Evolutionary conservation across 2,329 filamentous ascomycete species (phyloP).

Genomic region (Epichloe hybrida): DNA sequence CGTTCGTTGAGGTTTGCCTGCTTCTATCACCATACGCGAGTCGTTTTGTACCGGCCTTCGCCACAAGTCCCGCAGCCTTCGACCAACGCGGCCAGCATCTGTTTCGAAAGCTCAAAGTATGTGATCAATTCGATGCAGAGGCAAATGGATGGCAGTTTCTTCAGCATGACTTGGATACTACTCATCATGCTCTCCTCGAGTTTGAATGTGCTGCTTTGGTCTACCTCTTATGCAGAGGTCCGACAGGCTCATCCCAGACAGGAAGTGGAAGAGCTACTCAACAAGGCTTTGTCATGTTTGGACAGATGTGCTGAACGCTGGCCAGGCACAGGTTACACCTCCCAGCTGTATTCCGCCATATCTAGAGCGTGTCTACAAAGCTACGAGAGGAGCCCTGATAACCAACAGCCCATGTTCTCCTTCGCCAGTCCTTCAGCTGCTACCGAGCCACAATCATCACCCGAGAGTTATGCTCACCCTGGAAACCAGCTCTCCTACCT

Average conservation of each 20-base stretch:
- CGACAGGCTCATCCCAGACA: slow-evolving; percentile 58
- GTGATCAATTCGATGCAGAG: slow-evolving; percentile 71
- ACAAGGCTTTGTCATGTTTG: slow-evolving; percentile 65
- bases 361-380: slow-evolving; percentile 77
- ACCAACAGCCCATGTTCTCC: slow-evolving; percentile 14
- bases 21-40: slow-evolving; percentile 74
- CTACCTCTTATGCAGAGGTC: slow-evolving; percentile 74
- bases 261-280: slow-evolving; percentile 63
- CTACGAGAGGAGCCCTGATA: slow-evolving; percentile 45
- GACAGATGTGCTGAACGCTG: slow-evolving; percentile 72
- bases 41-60: slow-evolving; percentile 79
- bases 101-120: slow-evolving; percentile 68
- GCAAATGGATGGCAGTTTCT: slow-evolving; percentile 60
- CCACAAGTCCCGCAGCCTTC: slow-evolving; percentile 85
- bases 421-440: slow-evolving; percentile 22
- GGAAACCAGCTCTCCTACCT: slow-evolving; percentile 25
- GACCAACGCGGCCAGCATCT: slow-evolving; percentile 60
- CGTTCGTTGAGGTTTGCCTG: slow-evolving; percentile 39
- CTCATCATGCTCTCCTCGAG: slow-evolving; percentile 81
- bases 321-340: slow-evolving; percentile 78
- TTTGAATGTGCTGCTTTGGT: slow-evolving; percentile 85
- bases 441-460: slow-evolving; percentile 18
- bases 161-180: slow-evolving; percentile 91
- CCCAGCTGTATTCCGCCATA: slow-evolving; percentile 76
- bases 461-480: slow-evolving; percentile 15